Evolutionary conservation across 352 stramenopile species (phyloP).

Genomic region (Phytopythium sindhum): DNA sequence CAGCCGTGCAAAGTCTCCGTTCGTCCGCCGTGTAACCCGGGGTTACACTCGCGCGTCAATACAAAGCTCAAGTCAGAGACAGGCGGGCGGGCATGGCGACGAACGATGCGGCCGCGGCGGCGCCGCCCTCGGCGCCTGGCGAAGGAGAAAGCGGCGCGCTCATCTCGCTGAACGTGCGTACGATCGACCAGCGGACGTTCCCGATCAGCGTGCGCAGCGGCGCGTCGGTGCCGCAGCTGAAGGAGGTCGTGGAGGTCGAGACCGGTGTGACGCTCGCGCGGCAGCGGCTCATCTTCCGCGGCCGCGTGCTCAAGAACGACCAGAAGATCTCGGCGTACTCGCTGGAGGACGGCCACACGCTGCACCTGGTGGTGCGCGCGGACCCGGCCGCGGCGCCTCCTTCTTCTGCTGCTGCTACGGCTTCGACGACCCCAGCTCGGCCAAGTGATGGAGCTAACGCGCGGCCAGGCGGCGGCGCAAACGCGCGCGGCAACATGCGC

Average conservation of each 20-base stretch:
- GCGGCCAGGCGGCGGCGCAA: not conserved
- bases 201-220: conserved; percentile 55
- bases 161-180: conserved; percentile 78
- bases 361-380: conserved; percentile 74
- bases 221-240: conserved; percentile 74
- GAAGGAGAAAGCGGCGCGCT: conserved; percentile 15
- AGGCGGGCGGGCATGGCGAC: not conserved
- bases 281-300: conserved; percentile 83
- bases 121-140: conserved; percentile 8
- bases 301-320: conserved; percentile 87
- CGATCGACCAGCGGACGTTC: conserved; percentile 80
- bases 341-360: conserved; percentile 77
- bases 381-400: conserved; percentile 11
- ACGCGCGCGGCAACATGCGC: not conserved
- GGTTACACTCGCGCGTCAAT: not conserved
- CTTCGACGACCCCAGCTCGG: not conserved
- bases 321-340: conserved; percentile 67
- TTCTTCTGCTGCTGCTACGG: too few relatives aligned
- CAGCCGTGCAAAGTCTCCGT: not conserved
- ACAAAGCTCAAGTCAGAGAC: not conserved
- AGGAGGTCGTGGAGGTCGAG: conserved; percentile 58
- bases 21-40: not conserved
- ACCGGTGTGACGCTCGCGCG: conserved; percentile 71
- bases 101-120: conserved; percentile 2
- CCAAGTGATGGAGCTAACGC: not conserved